Base-by-base conservation (phyloP, 2,329 filamentous ascomycete species). In the Septoria linicola region DNA sequence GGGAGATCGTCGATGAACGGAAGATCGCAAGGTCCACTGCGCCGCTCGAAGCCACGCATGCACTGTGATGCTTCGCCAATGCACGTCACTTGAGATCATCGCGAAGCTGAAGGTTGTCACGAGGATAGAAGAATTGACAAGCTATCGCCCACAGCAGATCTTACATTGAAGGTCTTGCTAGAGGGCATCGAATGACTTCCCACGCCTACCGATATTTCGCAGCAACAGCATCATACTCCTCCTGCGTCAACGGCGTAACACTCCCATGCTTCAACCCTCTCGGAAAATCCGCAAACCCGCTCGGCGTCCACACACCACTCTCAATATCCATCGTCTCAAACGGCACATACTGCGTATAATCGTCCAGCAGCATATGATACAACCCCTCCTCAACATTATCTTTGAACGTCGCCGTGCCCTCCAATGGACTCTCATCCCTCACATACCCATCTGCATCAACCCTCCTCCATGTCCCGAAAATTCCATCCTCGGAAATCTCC, bases 361-460 rank as follows among this genome's bases (percentile, higher is more conserved):
- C 78, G 57, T 80, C 77, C n/a, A 81, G 60, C 44, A 80, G 57
- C 25, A 80, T 59, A 51, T 80, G 74, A 80, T 40, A 48, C 44
- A 30, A 2, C 17, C 21, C 44, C 13, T 1, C 8, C 20, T 48
- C 19, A 3, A 40, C 77, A 7, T 70, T 69, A 0, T 74, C 73
- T 2, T 50, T 58, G 7, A 62, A 59, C 2, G 76, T 76, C 1
- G 74, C 77, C 0, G 75, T 73, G 5, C 53, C 0, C 77, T 68
- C 1, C 73, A 31, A 17, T 34, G 49, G 49, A 34, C 32, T 51
- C 17, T 51, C 49, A 32, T 17, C 20, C 20, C 41, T 36, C n/a
- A 51, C 41, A 36, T 41, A 46, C 20, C 32, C 49, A 10, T 3
- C 5, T 3, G n/a, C n/a, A n/a, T n/a, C n/a, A n/a, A 46, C 20